phyloP scores from a whole-genome alignment of 208 protist genomes.

The Leishmania braziliensis region DNA sequence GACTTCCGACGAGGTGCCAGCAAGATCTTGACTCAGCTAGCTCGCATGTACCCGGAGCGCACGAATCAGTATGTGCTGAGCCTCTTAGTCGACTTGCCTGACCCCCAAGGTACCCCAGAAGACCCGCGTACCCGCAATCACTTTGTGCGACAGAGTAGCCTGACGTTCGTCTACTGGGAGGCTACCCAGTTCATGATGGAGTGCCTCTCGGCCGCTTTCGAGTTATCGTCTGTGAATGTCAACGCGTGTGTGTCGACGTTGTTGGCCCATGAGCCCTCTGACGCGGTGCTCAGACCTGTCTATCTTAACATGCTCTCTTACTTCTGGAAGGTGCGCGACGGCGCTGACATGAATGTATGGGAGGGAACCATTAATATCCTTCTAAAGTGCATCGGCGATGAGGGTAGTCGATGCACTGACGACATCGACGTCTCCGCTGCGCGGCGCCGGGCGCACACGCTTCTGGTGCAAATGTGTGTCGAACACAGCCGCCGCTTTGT shows the following conservation, averaged over 20 bases:
- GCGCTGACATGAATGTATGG: constrained; percentile 58
- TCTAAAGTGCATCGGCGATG: constrained; percentile 49
- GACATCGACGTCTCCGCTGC: constrained; percentile 47
- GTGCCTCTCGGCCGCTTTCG: constrained; percentile 65
- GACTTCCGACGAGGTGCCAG: constrained; percentile 60
- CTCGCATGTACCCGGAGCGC: constrained; percentile 42
- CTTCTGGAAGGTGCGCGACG: constrained; percentile 72
- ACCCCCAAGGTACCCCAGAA: constrained; percentile 42
- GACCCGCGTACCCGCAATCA: constrained; percentile 67
- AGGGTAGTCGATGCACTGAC: background rate
- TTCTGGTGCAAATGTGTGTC: constrained; percentile 45
- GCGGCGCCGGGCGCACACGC: constrained; percentile 58
- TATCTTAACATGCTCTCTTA: constrained; percentile 83
- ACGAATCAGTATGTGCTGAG: constrained; percentile 57
- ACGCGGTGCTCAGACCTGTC: constrained; percentile 79
- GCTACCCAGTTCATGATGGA: constrained; percentile 71
- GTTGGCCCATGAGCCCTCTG: constrained; percentile 39
- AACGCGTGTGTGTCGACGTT: constrained; percentile 51
- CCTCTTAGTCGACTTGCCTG: constrained; percentile 44
- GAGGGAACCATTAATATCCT: constrained; percentile 61
- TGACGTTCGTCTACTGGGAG: constrained; percentile 76
- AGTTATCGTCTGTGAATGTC: constrained; percentile 44
- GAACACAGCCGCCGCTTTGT: constrained; percentile 32
- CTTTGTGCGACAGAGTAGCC: constrained; percentile 75
- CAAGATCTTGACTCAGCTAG: constrained; percentile 45